Conservation (phyloP, 2,329 filamentous ascomycete genomes). For the Fusarium tuaranense region DNA sequence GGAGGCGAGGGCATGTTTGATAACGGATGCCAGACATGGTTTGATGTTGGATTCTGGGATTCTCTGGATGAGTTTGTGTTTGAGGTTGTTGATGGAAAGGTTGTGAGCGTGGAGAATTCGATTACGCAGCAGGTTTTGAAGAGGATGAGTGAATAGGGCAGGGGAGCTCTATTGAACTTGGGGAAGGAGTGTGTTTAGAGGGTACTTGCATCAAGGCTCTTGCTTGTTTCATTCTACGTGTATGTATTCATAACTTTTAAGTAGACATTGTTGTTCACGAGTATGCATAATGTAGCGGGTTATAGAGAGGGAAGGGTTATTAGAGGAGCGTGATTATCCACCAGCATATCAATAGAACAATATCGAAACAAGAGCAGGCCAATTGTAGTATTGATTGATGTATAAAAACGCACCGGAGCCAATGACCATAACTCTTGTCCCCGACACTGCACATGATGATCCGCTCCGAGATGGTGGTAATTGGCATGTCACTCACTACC, state of each 20-base stretch:
- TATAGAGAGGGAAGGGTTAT: not conserved
- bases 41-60: constrained; percentile 1
- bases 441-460: not conserved
- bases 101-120: not conserved
- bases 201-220: not conserved
- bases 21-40: not conserved
- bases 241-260: not conserved
- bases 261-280: not conserved
- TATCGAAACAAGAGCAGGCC: rapidly evolving
- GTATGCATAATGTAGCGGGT: not conserved
- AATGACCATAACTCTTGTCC: not conserved
- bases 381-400: no score
- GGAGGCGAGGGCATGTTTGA: not conserved
- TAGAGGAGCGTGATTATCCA: not conserved
- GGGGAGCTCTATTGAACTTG: not conserved
- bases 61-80: not conserved
- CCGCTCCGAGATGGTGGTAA: not conserved
- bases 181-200: not conserved
- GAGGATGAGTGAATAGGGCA: not conserved
- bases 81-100: not conserved
- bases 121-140: not conserved
- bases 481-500: not conserved
- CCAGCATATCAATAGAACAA: not conserved
- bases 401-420: not conserved
- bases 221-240: not conserved